These are phyloP conservation scores for Diplosphaera chodatii DNA, from an alignment of 139 green algal species.

Conservation along the genomic window DNA sequence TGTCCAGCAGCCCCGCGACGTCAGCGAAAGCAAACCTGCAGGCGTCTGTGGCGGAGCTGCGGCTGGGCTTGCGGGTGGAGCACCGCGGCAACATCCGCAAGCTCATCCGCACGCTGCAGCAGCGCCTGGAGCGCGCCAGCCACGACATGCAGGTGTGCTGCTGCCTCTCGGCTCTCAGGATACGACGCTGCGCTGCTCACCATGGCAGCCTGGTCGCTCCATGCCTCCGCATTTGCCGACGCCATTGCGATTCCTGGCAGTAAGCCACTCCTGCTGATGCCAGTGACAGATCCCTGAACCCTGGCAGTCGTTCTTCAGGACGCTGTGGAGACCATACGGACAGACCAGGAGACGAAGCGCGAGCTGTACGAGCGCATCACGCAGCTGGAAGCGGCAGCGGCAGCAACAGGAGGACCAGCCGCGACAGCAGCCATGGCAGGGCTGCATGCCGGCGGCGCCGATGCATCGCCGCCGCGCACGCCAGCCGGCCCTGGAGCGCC, in stretches of 20 bases:
- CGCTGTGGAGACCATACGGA: neutral
- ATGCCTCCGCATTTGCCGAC: too few relatives aligned
- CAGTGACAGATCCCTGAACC: too few relatives aligned
- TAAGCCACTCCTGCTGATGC: too few relatives aligned
- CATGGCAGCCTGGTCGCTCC: too few relatives aligned
- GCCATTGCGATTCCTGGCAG: too few relatives aligned
- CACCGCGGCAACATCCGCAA: slow-evolving; percentile 40
- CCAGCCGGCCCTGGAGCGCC: too few relatives aligned
- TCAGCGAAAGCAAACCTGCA: neutral
- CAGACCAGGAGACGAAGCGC: neutral
- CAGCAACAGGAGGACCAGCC: too few relatives aligned
- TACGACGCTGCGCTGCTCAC: too few relatives aligned
- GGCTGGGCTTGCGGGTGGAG: slow-evolving; percentile 49
- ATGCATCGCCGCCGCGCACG: too few relatives aligned
- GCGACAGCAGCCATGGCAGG: neutral
- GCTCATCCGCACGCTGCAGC: slow-evolving; percentile 9
- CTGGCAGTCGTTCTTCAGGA: neutral
- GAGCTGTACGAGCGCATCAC: neutral
- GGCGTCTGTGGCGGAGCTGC: slow-evolving; percentile 9
- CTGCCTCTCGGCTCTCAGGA: too few relatives aligned
- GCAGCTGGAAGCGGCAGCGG: neutral
- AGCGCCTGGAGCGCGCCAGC: slow-evolving; percentile 18
- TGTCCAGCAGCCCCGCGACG: neutral
- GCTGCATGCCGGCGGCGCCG: too few relatives aligned
- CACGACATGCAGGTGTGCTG: slow-evolving; percentile 14